These are phyloP conservation scores for Fusarium oxysporum DNA, from an alignment of 2,329 filamentous ascomycete genomes.

Conservation along the genomic window DNA sequence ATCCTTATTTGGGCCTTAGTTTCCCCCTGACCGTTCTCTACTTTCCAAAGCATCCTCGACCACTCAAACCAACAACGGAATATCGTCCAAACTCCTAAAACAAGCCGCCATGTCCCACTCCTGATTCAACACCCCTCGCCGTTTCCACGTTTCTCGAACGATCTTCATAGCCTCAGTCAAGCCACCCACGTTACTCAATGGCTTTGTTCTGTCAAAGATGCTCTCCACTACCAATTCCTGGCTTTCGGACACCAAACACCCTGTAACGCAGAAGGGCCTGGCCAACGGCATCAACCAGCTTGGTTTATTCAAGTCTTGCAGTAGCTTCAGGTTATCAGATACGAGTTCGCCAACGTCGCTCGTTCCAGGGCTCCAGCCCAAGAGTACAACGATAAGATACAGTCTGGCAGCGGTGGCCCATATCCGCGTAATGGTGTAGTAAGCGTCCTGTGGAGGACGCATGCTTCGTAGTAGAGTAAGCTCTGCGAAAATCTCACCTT, in stretches of 20 bases:
- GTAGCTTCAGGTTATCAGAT: neutral
- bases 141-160: constrained; percentile 4
- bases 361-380: neutral
- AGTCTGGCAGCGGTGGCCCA: constrained; percentile 6
- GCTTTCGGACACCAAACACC: neutral
- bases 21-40: neutral
- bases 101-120: constrained; percentile 25
- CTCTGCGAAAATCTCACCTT: neutral
- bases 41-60: neutral
- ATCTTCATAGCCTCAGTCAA: constrained; percentile 6
- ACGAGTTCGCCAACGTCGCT: neutral
- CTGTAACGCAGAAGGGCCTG: constrained; percentile 24
- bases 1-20: rapidly evolving
- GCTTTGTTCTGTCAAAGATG: neutral
- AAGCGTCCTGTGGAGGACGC: neutral
- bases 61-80: neutral
- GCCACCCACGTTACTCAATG: neutral
- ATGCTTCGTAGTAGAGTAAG: neutral
- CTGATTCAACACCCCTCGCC: neutral
- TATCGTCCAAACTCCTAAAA: constrained; percentile 50
- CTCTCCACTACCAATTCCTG: neutral
- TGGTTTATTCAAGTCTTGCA: neutral
- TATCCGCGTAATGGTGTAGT: neutral
- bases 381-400: neutral
- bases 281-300: neutral